Percentiles rank a stretch among this genome's conserved stretches.
phyloP scores from a whole-genome alignment of 2,329 filamentous ascomycete genomes.

The Stachybotrys chlorohalonatus region DNA sequence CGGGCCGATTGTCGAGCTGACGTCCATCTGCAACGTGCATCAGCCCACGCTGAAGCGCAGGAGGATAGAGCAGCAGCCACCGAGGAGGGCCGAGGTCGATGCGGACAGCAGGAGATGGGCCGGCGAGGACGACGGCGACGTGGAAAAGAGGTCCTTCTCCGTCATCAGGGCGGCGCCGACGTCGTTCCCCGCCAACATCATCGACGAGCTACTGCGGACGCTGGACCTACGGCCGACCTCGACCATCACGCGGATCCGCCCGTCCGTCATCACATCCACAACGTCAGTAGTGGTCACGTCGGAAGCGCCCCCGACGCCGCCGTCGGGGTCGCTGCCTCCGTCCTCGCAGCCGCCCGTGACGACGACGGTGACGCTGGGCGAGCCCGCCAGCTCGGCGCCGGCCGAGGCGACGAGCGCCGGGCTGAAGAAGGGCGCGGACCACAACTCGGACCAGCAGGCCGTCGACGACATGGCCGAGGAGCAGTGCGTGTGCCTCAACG shows the following conservation, averaged over 20 bases:
- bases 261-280: background rate
- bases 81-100: background rate
- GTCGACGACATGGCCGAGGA: slow-evolving; percentile 17
- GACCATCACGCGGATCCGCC: slow-evolving; percentile 2
- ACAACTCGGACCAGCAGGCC: slow-evolving; percentile 8
- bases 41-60: slow-evolving; percentile 17
- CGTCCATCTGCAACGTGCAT: slow-evolving; percentile 22
- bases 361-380: background rate
- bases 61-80: slow-evolving; percentile 3
- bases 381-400: background rate
- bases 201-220: slow-evolving; percentile 1
- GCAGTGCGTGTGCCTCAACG: slow-evolving; percentile 27
- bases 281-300: background rate
- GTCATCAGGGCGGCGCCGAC: slow-evolving; percentile 21
- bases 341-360: background rate
- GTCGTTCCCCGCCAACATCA: slow-evolving; percentile 14
- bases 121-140: background rate
- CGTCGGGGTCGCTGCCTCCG: background rate
- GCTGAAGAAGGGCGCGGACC: slow-evolving; percentile 3
- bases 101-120: slow-evolving; percentile 7
- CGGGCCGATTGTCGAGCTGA: slow-evolving; percentile 33
- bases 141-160: slow-evolving; percentile 15
- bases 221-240: slow-evolving; percentile 6
- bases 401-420: slow-evolving; percentile 2
- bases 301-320: background rate